Conservation (phyloP, 2,329 filamentous ascomycete species). For the Clarireedia hainanense region DNA sequence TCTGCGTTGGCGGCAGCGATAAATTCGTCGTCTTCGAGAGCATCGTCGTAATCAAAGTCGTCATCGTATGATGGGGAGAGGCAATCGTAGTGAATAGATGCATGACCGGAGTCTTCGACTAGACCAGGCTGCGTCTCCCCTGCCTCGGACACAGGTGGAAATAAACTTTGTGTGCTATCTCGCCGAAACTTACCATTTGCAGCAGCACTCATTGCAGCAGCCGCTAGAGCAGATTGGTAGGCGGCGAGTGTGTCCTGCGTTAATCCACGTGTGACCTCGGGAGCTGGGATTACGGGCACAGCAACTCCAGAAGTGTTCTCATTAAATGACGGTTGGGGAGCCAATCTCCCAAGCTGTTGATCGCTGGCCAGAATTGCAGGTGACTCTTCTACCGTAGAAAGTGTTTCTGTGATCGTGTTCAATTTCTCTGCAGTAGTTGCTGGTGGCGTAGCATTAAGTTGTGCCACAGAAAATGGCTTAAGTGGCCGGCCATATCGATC, state of each 20-base stretch:
- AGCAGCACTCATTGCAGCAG: conserved; percentile 70
- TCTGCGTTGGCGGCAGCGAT: conserved; percentile 94
- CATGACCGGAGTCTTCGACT: conserved; percentile 33
- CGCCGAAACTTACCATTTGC: conserved; percentile 68
- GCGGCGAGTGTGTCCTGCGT: conserved; percentile 54
- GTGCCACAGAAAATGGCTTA: conserved; percentile 33
- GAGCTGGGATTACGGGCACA: not conserved
- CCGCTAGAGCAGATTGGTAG: conserved; percentile 78
- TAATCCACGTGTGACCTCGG: conserved; percentile 29
- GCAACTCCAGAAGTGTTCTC: conserved; percentile 1
- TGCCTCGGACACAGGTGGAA: conserved; percentile 18
- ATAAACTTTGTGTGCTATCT: conserved; percentile 29
- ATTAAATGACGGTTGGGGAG: conserved; percentile 22
- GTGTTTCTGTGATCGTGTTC: not conserved
- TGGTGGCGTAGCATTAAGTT: conserved; percentile 14
- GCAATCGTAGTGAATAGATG: conserved; percentile 28
- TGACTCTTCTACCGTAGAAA: not conserved
- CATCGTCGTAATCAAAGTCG: conserved; percentile 49
- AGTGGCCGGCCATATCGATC: conserved; percentile 52
- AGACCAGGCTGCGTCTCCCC: conserved; percentile 30
- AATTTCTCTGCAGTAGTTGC: conserved; percentile 12
- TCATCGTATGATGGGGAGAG: conserved; percentile 32
- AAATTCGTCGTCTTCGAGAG: conserved; percentile 78
- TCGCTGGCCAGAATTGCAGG: not conserved
- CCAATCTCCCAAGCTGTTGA: conserved; percentile 11